phyloP scores from a whole-genome alignment of 2,329 filamentous ascomycete species.

The Cercospora sesami region DNA sequence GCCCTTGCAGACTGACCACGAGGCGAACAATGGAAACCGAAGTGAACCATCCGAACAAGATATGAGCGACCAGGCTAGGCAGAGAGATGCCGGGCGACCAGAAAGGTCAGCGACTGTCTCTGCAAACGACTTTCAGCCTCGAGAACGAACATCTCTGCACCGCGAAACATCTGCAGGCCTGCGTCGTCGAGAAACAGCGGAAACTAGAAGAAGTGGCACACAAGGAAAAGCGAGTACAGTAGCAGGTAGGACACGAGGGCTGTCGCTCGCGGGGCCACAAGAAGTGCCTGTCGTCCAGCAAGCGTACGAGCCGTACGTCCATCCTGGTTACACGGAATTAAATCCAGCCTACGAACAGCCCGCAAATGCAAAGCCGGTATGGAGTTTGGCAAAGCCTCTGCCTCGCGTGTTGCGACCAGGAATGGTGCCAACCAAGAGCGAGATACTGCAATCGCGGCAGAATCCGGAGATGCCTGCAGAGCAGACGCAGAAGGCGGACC shows the following conservation, averaged over 20 bases:
- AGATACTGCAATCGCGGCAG: conserved; percentile 38
- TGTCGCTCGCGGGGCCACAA: conserved; percentile 28
- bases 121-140: conserved; percentile 14
- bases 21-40: background rate
- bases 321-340: conserved; percentile 55
- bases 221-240: conserved; percentile 16
- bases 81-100: conserved; percentile 16
- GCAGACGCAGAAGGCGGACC: conserved; percentile 34
- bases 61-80: background rate
- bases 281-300: conserved; percentile 25
- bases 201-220: conserved; percentile 18
- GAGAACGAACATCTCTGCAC: conserved; percentile 12
- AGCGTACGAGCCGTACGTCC: conserved; percentile 41
- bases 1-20: background rate
- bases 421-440: conserved; percentile 50
- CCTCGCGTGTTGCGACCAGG: conserved; percentile 56
- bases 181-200: conserved; percentile 22
- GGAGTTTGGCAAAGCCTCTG: conserved; percentile 56
- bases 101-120: conserved; percentile 20
- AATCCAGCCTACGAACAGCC: conserved; percentile 58
- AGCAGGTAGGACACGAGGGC: conserved; percentile 20
- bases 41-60: background rate
- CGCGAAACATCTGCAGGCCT: conserved; percentile 16
- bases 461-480: conserved; percentile 29
- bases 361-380: conserved; percentile 52